Percentiles rank a stretch among this genome's conserved stretches.
These are phyloP conservation scores for Filobasidium uniguttulatum DNA, from an alignment of 1,284 basidiomycete genomes.

Conservation along the genomic window DNA sequence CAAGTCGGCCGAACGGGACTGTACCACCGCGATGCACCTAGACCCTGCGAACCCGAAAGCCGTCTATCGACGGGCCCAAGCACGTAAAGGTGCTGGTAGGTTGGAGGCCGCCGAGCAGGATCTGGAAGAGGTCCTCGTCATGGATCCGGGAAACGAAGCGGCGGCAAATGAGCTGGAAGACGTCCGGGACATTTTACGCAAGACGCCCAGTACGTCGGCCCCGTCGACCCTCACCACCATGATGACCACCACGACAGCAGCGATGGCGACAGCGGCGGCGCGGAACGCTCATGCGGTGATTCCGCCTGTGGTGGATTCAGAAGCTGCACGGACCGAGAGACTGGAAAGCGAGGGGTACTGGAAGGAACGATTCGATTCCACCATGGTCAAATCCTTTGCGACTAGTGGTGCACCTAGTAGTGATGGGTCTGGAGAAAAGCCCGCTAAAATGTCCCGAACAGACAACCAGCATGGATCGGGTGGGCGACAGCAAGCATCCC, in stretches of 20 bases:
- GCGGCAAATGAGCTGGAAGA: constrained; percentile 9
- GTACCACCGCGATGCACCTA: constrained; percentile 12
- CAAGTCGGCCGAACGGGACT: constrained; percentile 9
- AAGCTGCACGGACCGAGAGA: background rate
- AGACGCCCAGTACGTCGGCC: background rate
- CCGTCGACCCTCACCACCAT: no score
- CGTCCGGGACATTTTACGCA: background rate
- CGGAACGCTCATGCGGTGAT: no score
- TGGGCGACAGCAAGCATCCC: no score
- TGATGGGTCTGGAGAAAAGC: no score
- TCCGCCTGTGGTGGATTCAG: background rate
- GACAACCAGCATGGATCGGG: no score
- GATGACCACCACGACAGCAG: no score
- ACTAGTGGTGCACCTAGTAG: no score
- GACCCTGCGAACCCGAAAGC: constrained; percentile 14
- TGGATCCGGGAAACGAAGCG: constrained; percentile 11
- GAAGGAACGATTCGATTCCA: constrained; percentile 1
- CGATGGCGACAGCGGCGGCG: background rate
- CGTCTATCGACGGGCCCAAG: constrained; percentile 13
- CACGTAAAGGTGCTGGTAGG: constrained; percentile 9
- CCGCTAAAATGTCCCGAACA: no score
- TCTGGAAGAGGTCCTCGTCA: constrained; percentile 8
- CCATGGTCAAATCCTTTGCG: no score
- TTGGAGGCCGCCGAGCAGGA: constrained; percentile 6
- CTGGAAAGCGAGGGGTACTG: background rate